Evolutionary conservation across 768 basidiomycete genomes (phyloP), one percentile per base, ranked within the genome.

Genomic region (Leucocoprinus sp.): DNA sequence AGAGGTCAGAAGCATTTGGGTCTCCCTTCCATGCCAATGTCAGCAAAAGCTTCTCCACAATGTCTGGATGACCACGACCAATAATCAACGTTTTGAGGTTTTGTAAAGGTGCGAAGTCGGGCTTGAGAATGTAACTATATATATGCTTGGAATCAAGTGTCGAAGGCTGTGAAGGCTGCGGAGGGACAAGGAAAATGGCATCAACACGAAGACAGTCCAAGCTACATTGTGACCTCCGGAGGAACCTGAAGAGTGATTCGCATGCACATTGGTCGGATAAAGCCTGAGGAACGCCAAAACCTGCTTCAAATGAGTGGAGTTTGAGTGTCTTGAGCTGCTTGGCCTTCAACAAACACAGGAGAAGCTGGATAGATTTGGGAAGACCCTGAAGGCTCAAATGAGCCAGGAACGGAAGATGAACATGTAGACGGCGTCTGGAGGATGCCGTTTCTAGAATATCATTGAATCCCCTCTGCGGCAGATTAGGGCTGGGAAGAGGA

Each of bases 21-120:
- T 48, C 46, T 15, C 46, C 46, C 26, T 29, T 48, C 46, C 46
- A 48, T 18, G 46, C 46, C 33, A 48, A 28, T 5, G 46, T 42
- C 2, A 48, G 31, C 34, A 48, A 36, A 31, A 48, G 26, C 23
- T 41, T 48, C 15, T 41, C 46, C 26, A 48, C 46, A 36, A 42
- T 22, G n/a, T 48, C 46, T 11, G 39, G 39, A 42, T 41, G 46
- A 19, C 46, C 46, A 15, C 46, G 46, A 22, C 46, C 46, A 5
- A 48, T 41, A 26, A 48, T 42, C 19, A 48, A 40, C 24, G 46
- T 42, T 27, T 42, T 48, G 23, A 48, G 46, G 24, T 22, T 14
- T 28, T 42, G 39, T 8, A 48, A 40, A 7, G 46, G 46, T 9
- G 34, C 28, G 12, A 48, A 48, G 9, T 41, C 40, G n/a, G 46